Conservation (phyloP, 2,329 filamentous ascomycete genomes). For the Fusarium floridanum region DNA sequence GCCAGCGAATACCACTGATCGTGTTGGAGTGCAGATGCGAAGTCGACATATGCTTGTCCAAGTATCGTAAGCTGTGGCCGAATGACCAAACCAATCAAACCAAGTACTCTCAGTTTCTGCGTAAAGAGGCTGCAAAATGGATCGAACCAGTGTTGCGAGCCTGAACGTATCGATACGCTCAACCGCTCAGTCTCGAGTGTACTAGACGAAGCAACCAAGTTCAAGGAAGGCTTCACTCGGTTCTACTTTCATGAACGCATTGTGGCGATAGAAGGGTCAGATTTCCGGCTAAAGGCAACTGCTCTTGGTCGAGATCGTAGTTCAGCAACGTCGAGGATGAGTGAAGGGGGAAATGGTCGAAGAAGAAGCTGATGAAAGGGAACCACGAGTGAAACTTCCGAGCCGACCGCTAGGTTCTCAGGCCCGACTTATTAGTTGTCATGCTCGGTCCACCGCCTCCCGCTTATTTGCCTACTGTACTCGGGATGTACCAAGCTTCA, state of each 20-base stretch:
- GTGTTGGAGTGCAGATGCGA: neutral
- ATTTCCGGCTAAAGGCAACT: neutral
- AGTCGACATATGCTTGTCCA: neutral
- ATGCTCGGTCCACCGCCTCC: conserved; percentile 18
- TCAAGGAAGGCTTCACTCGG: neutral
- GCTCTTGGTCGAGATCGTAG: neutral
- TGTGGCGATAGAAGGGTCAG: neutral
- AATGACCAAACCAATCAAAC: neutral
- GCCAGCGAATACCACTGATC: neutral
- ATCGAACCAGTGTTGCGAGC: neutral
- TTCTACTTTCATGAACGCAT: conserved; percentile 4
- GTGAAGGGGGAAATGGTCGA: neutral
- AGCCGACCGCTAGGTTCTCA: conserved; percentile 7
- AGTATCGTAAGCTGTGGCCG: neutral
- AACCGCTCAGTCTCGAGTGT: neutral
- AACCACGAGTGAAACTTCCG: neutral
- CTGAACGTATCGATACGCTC: neutral
- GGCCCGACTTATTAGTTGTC: conserved; percentile 24
- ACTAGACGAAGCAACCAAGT: neutral
- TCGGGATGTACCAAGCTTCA: neutral
- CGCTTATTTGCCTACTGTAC: conserved; percentile 2
- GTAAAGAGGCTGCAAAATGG: neutral
- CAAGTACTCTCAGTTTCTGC: neutral
- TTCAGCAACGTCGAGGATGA: neutral
- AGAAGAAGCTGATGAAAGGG: neutral